Base-by-base conservation (phyloP, 768 basidiomycete species). In the Suillus brevipes region DNA sequence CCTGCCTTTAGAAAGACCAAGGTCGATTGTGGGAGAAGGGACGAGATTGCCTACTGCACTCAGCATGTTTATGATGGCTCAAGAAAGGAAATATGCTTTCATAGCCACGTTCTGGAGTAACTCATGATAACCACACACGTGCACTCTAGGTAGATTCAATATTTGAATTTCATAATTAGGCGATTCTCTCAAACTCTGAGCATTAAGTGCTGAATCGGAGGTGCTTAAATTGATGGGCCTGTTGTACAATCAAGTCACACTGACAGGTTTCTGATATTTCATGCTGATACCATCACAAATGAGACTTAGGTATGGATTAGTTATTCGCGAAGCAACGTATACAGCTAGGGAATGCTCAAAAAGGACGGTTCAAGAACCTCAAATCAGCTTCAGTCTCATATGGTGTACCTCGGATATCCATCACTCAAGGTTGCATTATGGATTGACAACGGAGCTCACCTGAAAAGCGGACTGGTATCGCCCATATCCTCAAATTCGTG, bases 1-100 rank as follows among this genome's bases (percentile, higher is more conserved):
- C 63, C 52, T 74, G 38, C 61, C 60, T 59, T 67, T 58, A 28
- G 56, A 67, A 28, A 47, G 50, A 63, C 67, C 66, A 1, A 71
- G 67, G 55, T 74, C 74, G 14, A 71, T 60, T 38, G 72, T 71
- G 7, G 74, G 68, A 7, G 75, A 74, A 25, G 67, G 36, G 28
- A 75, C 67, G 28, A 76, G 58, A 40, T 45, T 71, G 47, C 72
- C 68, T 64, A 55, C 53, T 0, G 40, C 58, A 42, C 40, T 59
- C 6, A 28, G 28, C 58, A 59, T 59, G 58, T 58, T 40, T 6
- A 58, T 40, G 25, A 38, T 3, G 38, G 31, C 10, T 55, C 53
- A 55, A 55, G 31, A 55, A 55, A 55, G 53, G 53, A 6, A 36
- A n/a, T 34, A 31, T 55, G 12, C 18, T 55, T 55, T 13, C 53